Base-by-base conservation (phyloP, 1,284 basidiomycete species). In the Leccinum fallax region DNA sequence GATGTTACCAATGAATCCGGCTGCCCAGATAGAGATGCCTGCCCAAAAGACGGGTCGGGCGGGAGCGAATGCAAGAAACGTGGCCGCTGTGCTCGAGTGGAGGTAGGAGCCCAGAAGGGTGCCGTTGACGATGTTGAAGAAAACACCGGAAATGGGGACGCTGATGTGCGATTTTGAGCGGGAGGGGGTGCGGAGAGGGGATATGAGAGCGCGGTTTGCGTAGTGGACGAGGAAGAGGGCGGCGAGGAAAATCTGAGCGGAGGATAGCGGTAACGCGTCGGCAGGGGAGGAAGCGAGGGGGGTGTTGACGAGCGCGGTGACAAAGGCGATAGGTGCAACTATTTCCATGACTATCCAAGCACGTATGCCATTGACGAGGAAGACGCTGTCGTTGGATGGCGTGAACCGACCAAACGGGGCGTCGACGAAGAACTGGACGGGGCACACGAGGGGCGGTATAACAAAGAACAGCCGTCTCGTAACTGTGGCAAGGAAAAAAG, bases 261-360 rank as follows among this genome's bases (percentile, higher is more conserved):
- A 69, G 55, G 74, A 61, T 28, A 76, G 67, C 52, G 79, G 67
- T 55, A 69, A 57, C 69, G 66, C 13, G 68, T 76, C 58, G 63
- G 64, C 58, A 59, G 40, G 71, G 63, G 59, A 74, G 55, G 60
- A 62, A 16, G 56, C 80, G 73, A 64, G 84, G 71, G 86, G 84
- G 16, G 81, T 78, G 63, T 79, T 72, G 15, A 83, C 66, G 78
- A 83, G 81, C 49, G 81, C 78, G 76, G 79, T 77, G 38, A 81
- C 59, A 70, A 92, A 88, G n/a, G 73, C 69, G 65, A 86, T 58
- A 7, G 93, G 92, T 3, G 92, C 84, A n/a, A 91, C 81, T 49
- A 92, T 78, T 76, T 97, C 94, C 93, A 96, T 96, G 55, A 84
- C 48, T 28, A 94, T 89, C 93, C 94, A 96, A 34, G 89, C 80